Evolutionary conservation across 2,329 filamentous ascomycete species (phyloP), one percentile per base, ranked within the genome.

Genomic region (Aschersonia sp.): DNA sequence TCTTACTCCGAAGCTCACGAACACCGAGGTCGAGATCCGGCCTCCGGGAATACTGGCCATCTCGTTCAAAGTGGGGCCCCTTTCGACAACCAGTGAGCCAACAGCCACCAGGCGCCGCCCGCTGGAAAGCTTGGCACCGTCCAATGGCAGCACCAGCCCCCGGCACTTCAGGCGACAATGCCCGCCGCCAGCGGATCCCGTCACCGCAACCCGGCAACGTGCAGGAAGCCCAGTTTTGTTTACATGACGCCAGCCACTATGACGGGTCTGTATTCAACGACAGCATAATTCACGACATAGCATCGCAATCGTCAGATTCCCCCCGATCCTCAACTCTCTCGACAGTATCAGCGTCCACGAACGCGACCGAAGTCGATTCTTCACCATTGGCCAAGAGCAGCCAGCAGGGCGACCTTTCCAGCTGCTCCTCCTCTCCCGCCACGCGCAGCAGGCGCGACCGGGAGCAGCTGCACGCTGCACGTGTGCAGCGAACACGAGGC

Each of bases 391-490:
- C 48, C 52, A 47, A 52, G 55, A 49, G 49, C 52, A 51, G 56
- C 54, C 46, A 52, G 50, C 48, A 50, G 58, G 53, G 50, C 47
- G 51, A 35, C 52, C 58, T 57, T 46, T 45, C 6, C 28, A 12
- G 31, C 42, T 6, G 10, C 10, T 43, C 45, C 40, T 40, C 47
- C 35, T 30, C 44, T 45, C 47, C 45, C 31, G 45, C 35, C 47
- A 47, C 38, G 50, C 50, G 50, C 44, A 45, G 47, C 54, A 52
- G 68, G 55, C 64, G 67, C 52, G 63, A 72, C 65, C 70, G 70
- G 56, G 65, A 71, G 59, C 67, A 69, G 52, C 61, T 74, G 62
- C 70, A 75, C 62, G 70, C 70, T 54, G 68, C 67, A 53, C 66
- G 72, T 51, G 56, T 68, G 51, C 67, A 70, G 61, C 69, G 70